These are phyloP conservation scores for Achlya hypogyna DNA, from an alignment of 352 stramenopile species.

Conservation along the genomic window DNA sequence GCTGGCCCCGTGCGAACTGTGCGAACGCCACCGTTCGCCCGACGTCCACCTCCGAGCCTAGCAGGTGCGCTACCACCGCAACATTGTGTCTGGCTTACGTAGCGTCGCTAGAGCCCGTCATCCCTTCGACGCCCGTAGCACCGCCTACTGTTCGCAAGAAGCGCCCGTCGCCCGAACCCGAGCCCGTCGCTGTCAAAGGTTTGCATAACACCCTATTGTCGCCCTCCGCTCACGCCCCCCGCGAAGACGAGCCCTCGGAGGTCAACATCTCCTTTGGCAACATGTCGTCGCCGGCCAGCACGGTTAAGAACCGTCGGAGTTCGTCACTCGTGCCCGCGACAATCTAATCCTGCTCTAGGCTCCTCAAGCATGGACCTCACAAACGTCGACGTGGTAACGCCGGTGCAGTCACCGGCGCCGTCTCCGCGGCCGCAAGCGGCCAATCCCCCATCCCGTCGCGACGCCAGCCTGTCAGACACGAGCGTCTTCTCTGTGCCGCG, in stretches of 20 bases:
- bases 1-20: neutral
- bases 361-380: neutral
- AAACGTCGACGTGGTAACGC: neutral
- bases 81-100: neutral
- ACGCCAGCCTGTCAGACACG: neutral
- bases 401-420: neutral
- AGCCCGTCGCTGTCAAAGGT: too few relatives aligned
- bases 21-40: neutral
- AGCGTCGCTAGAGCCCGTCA: neutral
- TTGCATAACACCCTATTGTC: too few relatives aligned
- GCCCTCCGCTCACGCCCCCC: neutral
- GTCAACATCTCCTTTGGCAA: slow-evolving; percentile 2
- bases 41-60: too few relatives aligned
- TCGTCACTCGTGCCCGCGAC: neutral
- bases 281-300: slow-evolving; percentile 11
- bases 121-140: neutral
- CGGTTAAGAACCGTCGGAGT: neutral
- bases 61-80: neutral
- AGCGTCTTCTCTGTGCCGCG: neutral
- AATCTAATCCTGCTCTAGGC: too few relatives aligned
- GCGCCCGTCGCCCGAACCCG: too few relatives aligned
- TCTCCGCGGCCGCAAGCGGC: too few relatives aligned
- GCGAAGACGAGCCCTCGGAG: neutral
- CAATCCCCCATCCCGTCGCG: neutral
- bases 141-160: neutral